Base-by-base conservation (phyloP, 2,329 filamentous ascomycete genomes). In the Pseudocercospora eumusae region DNA sequence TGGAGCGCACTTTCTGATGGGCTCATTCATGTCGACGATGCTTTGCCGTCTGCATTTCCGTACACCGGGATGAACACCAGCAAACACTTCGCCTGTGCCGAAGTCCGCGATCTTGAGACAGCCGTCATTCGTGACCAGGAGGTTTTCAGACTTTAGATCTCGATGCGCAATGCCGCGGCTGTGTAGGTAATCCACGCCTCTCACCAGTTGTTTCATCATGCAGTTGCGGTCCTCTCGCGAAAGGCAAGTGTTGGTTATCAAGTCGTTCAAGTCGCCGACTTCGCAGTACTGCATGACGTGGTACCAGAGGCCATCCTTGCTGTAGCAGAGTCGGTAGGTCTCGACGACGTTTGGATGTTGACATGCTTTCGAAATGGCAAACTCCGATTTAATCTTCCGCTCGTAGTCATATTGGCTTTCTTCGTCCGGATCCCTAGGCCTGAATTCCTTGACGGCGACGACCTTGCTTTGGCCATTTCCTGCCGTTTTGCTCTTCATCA, bases 271-370 rank as follows among this genome's bases (percentile, higher is more conserved):
- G 72, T 96, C 92, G 50, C 92, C 92, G 68, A 91, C 86, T 2
- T 86, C 83, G 78, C 92, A 96, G 75, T 90, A 96, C 74, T 96
- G 91, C 92, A 96, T 96, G 60, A 96, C 91, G 74, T 96, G 91
- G 74, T 92, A 93, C 89, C 90, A 96, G 42, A 88, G 86, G n/a
- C 28, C 27, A 31, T 85, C 86, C 68, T 87, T 84, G 68, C 92
- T 84, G 28, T 68, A 64, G 78, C 91, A 95, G 5, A 96, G 81
- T 28, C 88, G 86, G 59, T 92, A 79, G 0, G 91, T 93, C 75
- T 91, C 85, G 66, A 96, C 89, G 69, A 96, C 90, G 75, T 96
- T 96, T 56, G 92, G 91, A 73, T 96, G 92, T 70, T 92, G 86
- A 64, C 93, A 78, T 67, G 89, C 91, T 79, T 93, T 93, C 63